Evolutionary conservation across 495 filamentous ascomycete species (phyloP).

Genomic region (Sphaerosporella brunnea): DNA sequence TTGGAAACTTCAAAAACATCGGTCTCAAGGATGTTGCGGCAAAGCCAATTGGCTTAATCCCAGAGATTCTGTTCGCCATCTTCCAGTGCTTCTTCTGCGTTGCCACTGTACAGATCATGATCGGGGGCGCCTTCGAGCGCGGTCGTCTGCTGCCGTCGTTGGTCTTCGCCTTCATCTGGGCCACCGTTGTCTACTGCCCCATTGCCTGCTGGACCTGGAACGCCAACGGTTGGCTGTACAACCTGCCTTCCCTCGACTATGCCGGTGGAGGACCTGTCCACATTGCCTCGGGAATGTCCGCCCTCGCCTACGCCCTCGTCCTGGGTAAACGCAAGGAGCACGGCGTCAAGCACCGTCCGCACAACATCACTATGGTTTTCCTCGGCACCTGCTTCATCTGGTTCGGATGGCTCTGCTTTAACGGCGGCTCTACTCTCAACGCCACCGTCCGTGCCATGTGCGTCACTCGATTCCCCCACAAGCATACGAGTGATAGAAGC

Average conservation of each 20-base stretch:
- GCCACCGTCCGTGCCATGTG: constrained; percentile 40
- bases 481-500: background rate
- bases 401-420: constrained; percentile 47
- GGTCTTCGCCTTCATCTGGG: constrained; percentile 42
- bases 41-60: constrained; percentile 35
- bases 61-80: constrained; percentile 40
- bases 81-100: constrained; percentile 43
- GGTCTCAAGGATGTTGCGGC: constrained; percentile 36
- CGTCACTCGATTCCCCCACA: too few relatives aligned
- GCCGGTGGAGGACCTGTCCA: constrained; percentile 42
- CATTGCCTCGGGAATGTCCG: constrained; percentile 37
- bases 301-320: constrained; percentile 39
- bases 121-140: constrained; percentile 38
- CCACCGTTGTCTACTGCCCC: constrained; percentile 42
- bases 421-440: constrained; percentile 42
- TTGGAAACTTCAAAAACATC: constrained; percentile 37
- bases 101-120: constrained; percentile 36
- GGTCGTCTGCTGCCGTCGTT: constrained; percentile 38
- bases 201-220: constrained; percentile 47
- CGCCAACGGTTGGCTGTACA: constrained; percentile 39
- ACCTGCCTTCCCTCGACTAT: constrained; percentile 38
- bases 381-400: constrained; percentile 41
- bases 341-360: constrained; percentile 30
- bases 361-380: constrained; percentile 41
- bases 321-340: constrained; percentile 35